phyloP scores from a whole-genome alignment of 257 asterid species.

The Fraxinus quadrangulata region DNA sequence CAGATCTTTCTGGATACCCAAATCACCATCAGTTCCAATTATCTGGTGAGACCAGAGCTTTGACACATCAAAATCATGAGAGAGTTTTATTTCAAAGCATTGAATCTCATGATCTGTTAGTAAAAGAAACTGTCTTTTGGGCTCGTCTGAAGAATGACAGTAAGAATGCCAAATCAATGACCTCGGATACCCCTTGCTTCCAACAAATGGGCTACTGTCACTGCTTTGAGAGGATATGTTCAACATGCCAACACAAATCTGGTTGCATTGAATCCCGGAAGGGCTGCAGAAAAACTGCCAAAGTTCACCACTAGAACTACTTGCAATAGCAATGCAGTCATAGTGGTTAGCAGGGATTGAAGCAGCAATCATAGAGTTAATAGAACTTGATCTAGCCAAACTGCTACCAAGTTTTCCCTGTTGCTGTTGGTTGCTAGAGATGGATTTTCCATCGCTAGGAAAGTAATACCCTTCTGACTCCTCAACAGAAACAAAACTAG shows the following conservation, averaged over 20 bases:
- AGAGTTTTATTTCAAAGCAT: slow-evolving; percentile 59
- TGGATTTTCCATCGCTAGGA: slow-evolving; percentile 37
- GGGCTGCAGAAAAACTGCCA: slow-evolving; percentile 70
- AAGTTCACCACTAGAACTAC: slow-evolving; percentile 74
- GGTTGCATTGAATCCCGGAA: slow-evolving; percentile 52
- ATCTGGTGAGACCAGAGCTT: slow-evolving; percentile 89
- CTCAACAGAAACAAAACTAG: slow-evolving; percentile 47
- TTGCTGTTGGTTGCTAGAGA: slow-evolving; percentile 41
- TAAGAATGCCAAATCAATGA: slow-evolving; percentile 76
- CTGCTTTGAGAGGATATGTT: slow-evolving; percentile 39
- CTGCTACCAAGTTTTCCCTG: slow-evolving; percentile 38
- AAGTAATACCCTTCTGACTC: slow-evolving; percentile 37
- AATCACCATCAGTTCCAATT: slow-evolving; percentile 74
- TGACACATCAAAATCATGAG: slow-evolving; percentile 46
- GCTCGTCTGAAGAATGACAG: slow-evolving; percentile 41
- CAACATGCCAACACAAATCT: slow-evolving; percentile 37
- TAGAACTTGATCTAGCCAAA: slow-evolving; percentile 38
- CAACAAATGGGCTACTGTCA: slow-evolving; percentile 48
- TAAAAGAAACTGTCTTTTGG: slow-evolving; percentile 67
- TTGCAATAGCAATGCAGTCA: slow-evolving; percentile 69
- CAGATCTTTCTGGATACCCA: slow-evolving; percentile 85
- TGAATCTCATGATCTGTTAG: slow-evolving; percentile 77
- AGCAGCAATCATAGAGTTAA: slow-evolving; percentile 78
- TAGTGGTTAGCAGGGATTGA: slow-evolving; percentile 47
- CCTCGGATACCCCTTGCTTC: slow-evolving; percentile 81